These are phyloP conservation scores for Prototheca wickerhamii DNA, from an alignment of 163 green algal species.

Conservation along the genomic window DNA sequence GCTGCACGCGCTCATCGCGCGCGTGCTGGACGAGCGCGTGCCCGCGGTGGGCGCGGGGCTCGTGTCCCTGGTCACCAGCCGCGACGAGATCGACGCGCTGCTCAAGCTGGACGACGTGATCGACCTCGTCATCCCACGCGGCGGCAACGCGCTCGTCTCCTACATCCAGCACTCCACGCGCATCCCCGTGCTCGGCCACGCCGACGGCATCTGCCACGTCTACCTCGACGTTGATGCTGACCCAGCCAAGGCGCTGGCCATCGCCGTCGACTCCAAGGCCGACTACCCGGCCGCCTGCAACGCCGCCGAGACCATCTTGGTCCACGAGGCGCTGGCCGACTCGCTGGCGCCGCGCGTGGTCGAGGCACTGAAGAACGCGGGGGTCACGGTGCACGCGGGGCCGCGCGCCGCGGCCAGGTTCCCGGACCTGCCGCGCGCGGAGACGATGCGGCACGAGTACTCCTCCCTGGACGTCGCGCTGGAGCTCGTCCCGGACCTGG, in stretches of 20 bases:
- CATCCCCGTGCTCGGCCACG: slow-evolving; percentile 96
- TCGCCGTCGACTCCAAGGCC: slow-evolving; percentile 79
- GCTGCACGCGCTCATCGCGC: slow-evolving; percentile 69
- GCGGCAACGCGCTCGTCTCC: slow-evolving; percentile 76
- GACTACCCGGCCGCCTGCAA: slow-evolving; percentile 96
- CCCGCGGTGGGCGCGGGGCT: slow-evolving; percentile 53
- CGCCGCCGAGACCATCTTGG: slow-evolving; percentile 83
- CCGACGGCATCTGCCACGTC: slow-evolving; percentile 96
- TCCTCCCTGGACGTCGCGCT: slow-evolving; percentile 71
- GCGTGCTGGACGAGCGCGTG: slow-evolving; percentile 39
- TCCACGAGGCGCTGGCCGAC: slow-evolving; percentile 51
- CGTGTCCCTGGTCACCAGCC: slow-evolving; percentile 78
- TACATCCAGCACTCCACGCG: slow-evolving; percentile 90
- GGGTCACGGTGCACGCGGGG: slow-evolving; percentile 60
- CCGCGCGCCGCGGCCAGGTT: slow-evolving; percentile 16
- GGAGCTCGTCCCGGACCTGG: slow-evolving; percentile 74
- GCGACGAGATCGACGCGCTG: slow-evolving; percentile 82
- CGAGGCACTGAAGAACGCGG: slow-evolving; percentile 36
- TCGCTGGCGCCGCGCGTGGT: slow-evolving; percentile 28
- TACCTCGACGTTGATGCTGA: slow-evolving; percentile 83
- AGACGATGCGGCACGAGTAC: slow-evolving; percentile 80
- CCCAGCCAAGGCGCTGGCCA: slow-evolving; percentile 59
- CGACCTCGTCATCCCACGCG: slow-evolving; percentile 94
- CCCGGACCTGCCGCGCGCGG: slow-evolving; percentile 36
- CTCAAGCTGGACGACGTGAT: slow-evolving; percentile 88